phyloP scores from a whole-genome alignment of 768 basidiomycete species.

The Amanita rubescens region DNA sequence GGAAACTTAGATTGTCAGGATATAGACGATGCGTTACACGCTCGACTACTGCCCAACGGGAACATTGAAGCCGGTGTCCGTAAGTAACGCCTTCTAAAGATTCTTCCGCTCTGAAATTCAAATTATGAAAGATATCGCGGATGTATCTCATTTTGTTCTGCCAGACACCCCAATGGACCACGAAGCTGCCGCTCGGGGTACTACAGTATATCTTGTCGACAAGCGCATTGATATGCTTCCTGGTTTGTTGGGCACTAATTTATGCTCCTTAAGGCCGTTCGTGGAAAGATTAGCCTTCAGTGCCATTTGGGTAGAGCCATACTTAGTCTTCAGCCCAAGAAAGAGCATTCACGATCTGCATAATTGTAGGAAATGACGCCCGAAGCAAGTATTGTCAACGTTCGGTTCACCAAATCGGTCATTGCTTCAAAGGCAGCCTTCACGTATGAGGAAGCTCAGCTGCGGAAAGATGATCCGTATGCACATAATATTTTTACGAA shows the following conservation, averaged over 20 bases:
- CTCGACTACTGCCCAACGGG: constrained; percentile 78
- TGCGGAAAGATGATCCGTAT: constrained; percentile 86
- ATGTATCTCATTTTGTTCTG: constrained; percentile 94
- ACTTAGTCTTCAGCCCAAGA: not conserved
- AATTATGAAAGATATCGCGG: constrained; percentile 75
- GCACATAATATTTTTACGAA: constrained; percentile 18
- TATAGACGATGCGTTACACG: constrained; percentile 97
- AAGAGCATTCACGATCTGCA: not conserved
- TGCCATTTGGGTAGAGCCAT: constrained; percentile 73
- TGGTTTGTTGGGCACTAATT: constrained; percentile 84
- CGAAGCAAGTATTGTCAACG: constrained; percentile 83
- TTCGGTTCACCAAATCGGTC: constrained; percentile 91
- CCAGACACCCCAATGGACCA: constrained; percentile 93
- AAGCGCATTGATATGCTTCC: constrained; percentile 99
- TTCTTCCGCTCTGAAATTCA: not conserved
- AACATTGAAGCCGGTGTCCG: constrained; percentile 97
- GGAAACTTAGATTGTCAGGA: constrained; percentile 75
- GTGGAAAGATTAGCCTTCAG: constrained; percentile 96
- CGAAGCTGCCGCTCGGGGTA: constrained; percentile 93
- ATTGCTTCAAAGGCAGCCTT: constrained; percentile 96
- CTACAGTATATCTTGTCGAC: constrained; percentile 97
- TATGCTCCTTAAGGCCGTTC: constrained; percentile 87
- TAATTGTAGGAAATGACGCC: constrained; percentile 73
- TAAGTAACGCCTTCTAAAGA: constrained; percentile 39
- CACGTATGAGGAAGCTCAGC: constrained; percentile 94